Base-by-base conservation (phyloP, 129 eudicot genomes). In the Centrapalus pauciflorus region DNA sequence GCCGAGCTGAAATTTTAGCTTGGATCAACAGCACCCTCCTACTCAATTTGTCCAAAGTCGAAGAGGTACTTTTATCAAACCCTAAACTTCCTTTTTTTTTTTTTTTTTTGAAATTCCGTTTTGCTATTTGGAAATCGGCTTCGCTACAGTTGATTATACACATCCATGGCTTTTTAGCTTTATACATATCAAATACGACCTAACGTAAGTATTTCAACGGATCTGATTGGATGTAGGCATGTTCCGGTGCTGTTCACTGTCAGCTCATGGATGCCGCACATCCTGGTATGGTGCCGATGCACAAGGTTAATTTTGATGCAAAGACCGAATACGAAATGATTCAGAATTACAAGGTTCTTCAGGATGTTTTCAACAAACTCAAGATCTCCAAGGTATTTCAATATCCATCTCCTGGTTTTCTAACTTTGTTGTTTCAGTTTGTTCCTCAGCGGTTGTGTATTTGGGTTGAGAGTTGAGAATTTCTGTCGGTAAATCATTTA, bases 251-350 rank as follows among this genome's bases (percentile, higher is more conserved):
- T 45, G 95, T 87, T 28, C 95, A 87, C 16, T 87, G 95, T 51
- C 95, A 87, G 82, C 71, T 87, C 63, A 83, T 87, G 90, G 95
- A 87, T 59, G 84, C 81, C 3, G 81, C 76, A 33, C 95, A 87
- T 48, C 90, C 95, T 0, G 95, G 95, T 4, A 73, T 73, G 67
- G 95, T 87, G 49, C 95, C 90, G 25, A 87, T 87, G 95, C 95
- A 87, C 81, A 87, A 87, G 72, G 95, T 87, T 51, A 87, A 87
- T 64, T 83, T 87, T 34, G 90, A 87, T 51, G 95, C 95, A 3
- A 87, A 87, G 67, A 77, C 23, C 21, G 95, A 87, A 78, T 87
- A 87, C 59, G 95, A 87, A 10, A 83, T 83, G 90, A 87, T 87
- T 55, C 90, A 87, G 76, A 87, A 87, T 50, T 87, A 87, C 72